Evolutionary conservation across 306 rosid species (phyloP), one percentile per base, ranked within the genome.

Genomic region (Trifolium dubium): DNA sequence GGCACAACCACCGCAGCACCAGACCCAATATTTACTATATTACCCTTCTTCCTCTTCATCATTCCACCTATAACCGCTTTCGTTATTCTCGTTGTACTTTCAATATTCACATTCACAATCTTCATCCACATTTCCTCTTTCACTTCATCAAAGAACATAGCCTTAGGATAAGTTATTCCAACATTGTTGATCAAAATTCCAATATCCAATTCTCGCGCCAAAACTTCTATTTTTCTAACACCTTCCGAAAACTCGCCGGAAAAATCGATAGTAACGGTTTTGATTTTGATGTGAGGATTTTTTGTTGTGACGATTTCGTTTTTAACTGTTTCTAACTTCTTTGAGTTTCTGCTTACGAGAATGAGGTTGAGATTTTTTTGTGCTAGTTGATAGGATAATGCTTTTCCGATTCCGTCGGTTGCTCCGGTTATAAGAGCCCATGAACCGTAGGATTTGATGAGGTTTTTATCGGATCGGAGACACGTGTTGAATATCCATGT

Each of bases 1-100:
- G 97, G 98, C 5, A 88, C 80, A 56, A 89, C 88, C 18, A 80
- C 77, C 4, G 86, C 79, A 53, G 97, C 93, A 4, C 92, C 97
- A 0, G 97, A 89, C 0, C 93, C 97, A 44, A 93, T 85, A 67
- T 88, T 90, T 4, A 93, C 88, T 7, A 93, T 83, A 0, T 89
- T 90, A 5, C 96, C 98, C 74, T 70, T 93, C 62, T 65, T 81
- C 76, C 88, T 84, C 4, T 12, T 9, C 0, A 93, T 23, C 98
- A 93, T 93, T 9, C 79, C 85, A 2, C 44, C 55, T 10, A 89
- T 2, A 37, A 93, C 88, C 14, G 83, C 82, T 72, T 51, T 85
- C 0, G 96, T 86, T 8, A 91, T 85, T 62, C 56, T 70, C 4
- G 88, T 83, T 0, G 96, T 93, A 0, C 88, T 89, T 55, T 82